Base-by-base conservation (phyloP, 2,329 filamentous ascomycete genomes). In the Emergomyces pasteurianus region DNA sequence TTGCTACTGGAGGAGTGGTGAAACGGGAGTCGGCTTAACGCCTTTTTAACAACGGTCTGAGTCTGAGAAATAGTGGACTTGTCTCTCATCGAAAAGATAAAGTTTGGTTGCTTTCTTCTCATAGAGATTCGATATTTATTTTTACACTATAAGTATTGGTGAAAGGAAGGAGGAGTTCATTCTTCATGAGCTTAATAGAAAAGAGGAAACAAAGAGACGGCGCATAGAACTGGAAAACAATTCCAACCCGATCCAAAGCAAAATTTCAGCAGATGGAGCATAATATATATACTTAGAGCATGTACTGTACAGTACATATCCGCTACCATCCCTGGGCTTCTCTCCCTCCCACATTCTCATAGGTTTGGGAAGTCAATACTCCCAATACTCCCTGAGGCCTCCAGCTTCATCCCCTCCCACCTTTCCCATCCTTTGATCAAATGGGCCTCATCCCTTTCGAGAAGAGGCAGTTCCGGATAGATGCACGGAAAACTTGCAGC, bases 71-170 rank as follows among this genome's bases (percentile, higher is more conserved):
- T 49, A 18, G 56, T 58, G 42, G 26, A 14, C 18, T 49, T 5
- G n/a, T 58, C 34, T 42, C 23, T 49, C 49, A 21, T 49, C 31
- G 56, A 58, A 46, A 58, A 58, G 34, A 46, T 58, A 49, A 47
- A 42, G 38, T 58, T 58, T 21, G 40, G 40, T 26, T 8, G 3
- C 42, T 36, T 49, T 49, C 21, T 42, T 18, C 36, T 36, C 53
- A 56, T 56, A 36, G 34, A 40, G 16, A 53, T 21, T 7, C 12
- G 46, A 7, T 28, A 12, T 21, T 52, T 52, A 8, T 18, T 52
- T 34, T 34, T 18, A 28, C 8, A 9, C 23, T 12, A 52, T 12
- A 14, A 52, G 28, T 3, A 53, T 4, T 18, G 12, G 46, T 49
- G 46, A 4, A 49, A 38, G 36, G 36, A 14, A 38, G 36, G 10